phyloP scores from a whole-genome alignment of 2,329 filamentous ascomycete species.

The Macrophomina pseudophaseolina region DNA sequence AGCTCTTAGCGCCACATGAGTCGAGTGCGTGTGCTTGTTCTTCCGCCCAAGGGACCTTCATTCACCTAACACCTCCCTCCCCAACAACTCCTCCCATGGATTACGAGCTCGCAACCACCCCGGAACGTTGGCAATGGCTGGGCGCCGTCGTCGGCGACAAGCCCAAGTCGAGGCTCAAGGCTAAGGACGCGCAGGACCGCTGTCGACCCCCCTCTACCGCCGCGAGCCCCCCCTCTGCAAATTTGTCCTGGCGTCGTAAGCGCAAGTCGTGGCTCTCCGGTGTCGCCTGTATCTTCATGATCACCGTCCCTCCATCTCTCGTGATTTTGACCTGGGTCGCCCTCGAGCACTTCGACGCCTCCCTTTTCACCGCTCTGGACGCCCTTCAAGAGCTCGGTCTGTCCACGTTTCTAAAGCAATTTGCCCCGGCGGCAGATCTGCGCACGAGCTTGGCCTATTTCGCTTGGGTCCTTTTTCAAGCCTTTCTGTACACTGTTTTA shows the following conservation, averaged over 20 bases:
- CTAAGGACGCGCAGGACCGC: slow-evolving; percentile 19
- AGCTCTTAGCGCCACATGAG: slow-evolving; percentile 19
- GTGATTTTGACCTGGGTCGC: slow-evolving; percentile 25
- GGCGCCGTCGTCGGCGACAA: slow-evolving; percentile 23
- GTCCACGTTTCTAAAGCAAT: slow-evolving; percentile 9
- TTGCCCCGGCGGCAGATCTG: slow-evolving; percentile 14
- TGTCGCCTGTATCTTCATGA: slow-evolving; percentile 23
- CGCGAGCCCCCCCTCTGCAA: slow-evolving; percentile 2
- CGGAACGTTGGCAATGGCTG: slow-evolving; percentile 27
- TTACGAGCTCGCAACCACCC: slow-evolving; percentile 13
- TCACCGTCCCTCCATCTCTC: slow-evolving; percentile 24
- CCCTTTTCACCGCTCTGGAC: not conserved
- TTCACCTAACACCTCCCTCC: not conserved
- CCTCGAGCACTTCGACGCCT: slow-evolving; percentile 25
- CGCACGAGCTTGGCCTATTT: slow-evolving; percentile 18
- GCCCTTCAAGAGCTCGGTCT: slow-evolving; percentile 23
- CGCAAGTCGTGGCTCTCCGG: slow-evolving; percentile 22
- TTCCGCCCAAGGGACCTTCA: slow-evolving; percentile 3
- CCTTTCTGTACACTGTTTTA: slow-evolving; percentile 24
- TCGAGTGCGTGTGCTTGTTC: slow-evolving; percentile 22
- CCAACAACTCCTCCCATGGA: slow-evolving; percentile 13
- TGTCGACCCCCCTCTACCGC: slow-evolving; percentile 4
- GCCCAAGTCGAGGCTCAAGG: slow-evolving; percentile 1
- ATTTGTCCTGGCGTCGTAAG: slow-evolving; percentile 25
- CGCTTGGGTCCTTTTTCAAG: slow-evolving; percentile 26